phyloP scores from a whole-genome alignment of 176 grass and related monocot species.

The Poa pratensis region DNA sequence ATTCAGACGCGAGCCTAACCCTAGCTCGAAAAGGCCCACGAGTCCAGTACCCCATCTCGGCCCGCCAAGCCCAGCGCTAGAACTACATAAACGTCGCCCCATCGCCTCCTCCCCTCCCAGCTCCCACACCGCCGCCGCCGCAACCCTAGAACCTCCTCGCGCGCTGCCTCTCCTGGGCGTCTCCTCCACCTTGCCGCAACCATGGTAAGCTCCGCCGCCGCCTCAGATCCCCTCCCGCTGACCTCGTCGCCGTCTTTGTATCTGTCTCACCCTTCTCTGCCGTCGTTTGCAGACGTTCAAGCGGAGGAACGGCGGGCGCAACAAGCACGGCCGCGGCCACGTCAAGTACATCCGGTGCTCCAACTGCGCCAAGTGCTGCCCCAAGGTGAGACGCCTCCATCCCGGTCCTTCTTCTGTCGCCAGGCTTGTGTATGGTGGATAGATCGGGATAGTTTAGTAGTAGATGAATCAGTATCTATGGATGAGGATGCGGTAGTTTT shows the following conservation, averaged over 20 bases:
- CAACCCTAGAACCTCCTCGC: slow-evolving; percentile 30
- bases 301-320: slow-evolving; percentile 78
- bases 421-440: neutral
- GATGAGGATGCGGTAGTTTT: neutral
- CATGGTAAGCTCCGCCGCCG: slow-evolving; percentile 43
- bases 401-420: neutral
- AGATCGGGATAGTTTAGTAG: neutral
- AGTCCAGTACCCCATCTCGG: neutral
- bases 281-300: slow-evolving; percentile 59
- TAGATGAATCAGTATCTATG: neutral
- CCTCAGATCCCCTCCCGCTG: neutral
- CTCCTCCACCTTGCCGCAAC: neutral
- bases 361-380: slow-evolving; percentile 75
- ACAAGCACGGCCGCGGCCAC: too few relatives aligned
- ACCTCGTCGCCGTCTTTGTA: neutral
- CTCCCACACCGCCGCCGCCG: slow-evolving; percentile 28
- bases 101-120: neutral
- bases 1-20: neutral
- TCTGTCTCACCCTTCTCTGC: neutral
- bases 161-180: neutral
- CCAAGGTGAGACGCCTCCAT: slow-evolving; percentile 44
- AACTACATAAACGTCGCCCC: neutral
- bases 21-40: neutral
- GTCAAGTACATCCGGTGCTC: slow-evolving; percentile 78
- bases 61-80: slow-evolving; percentile 8